Evolutionary conservation across 169 alveolate species (phyloP).

Genomic region (Eimeria praecox): DNA sequence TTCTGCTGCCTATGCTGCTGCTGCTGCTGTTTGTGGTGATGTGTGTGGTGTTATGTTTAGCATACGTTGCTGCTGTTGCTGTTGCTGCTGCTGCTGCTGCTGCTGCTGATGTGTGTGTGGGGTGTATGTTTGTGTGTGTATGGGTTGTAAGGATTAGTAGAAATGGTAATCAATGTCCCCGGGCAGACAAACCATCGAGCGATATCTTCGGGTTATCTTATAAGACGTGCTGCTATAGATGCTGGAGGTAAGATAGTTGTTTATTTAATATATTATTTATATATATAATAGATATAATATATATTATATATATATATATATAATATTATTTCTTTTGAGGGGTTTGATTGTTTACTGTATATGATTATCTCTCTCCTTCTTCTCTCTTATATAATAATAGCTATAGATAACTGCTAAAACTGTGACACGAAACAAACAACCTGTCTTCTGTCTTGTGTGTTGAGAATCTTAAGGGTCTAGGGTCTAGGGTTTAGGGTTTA

Average conservation of each 20-base stretch:
- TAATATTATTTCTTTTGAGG: not conserved
- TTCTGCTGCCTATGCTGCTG: too few relatives aligned
- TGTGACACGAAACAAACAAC: not conserved
- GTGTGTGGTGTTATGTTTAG: too few relatives aligned
- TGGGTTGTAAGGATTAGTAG: slow-evolving; percentile 61
- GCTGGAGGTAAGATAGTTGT: slow-evolving; percentile 30
- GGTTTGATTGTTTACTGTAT: not conserved
- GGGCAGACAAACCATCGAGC: slow-evolving; percentile 73
- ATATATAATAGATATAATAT: not conserved
- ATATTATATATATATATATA: not conserved
- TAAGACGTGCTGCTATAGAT: slow-evolving; percentile 83
- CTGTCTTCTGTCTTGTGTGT: not conserved
- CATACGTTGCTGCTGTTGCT: too few relatives aligned
- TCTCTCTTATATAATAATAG: not conserved
- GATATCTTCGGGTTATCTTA: slow-evolving; percentile 78
- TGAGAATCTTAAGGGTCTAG: not conserved
- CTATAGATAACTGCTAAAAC: too few relatives aligned
- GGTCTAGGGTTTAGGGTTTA: not conserved
- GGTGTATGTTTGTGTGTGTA: not conserved
- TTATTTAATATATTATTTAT: not conserved
- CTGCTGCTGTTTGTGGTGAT: too few relatives aligned
- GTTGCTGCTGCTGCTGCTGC: too few relatives aligned
- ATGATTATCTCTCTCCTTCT: not conserved
- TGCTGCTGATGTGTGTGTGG: too few relatives aligned
- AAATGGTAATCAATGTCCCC: slow-evolving; percentile 84